phyloP scores from a whole-genome alignment of 352 stramenopile species.

The Phytophthora pseudosyringae region DNA sequence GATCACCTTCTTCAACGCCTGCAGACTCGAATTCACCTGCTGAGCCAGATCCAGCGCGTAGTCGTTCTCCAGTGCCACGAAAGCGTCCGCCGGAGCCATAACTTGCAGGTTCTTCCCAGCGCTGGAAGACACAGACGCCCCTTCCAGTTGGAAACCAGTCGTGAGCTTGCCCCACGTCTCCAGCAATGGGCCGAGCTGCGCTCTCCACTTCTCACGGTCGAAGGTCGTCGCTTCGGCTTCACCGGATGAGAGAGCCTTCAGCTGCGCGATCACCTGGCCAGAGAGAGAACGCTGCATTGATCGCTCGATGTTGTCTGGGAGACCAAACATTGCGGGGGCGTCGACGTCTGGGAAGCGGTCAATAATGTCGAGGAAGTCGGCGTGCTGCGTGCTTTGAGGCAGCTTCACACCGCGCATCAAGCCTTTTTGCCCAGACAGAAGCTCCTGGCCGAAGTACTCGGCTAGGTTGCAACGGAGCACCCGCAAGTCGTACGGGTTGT shows the following conservation, averaged over 20 bases:
- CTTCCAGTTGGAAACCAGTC: constrained; percentile 60
- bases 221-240: constrained; percentile 76
- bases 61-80: constrained; percentile 92
- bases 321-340: constrained; percentile 86
- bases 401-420: constrained; percentile 77
- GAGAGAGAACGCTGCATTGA: constrained; percentile 93
- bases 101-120: constrained; percentile 45
- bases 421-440: constrained; percentile 68
- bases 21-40: constrained; percentile 76
- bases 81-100: constrained; percentile 86
- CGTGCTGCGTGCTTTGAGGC: constrained; percentile 63
- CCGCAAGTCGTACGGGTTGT: constrained; percentile 93
- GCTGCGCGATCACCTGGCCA: constrained; percentile 80
- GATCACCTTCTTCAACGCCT: constrained; percentile 89
- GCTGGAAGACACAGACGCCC: constrained; percentile 16
- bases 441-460: constrained; percentile 88
- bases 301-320: constrained; percentile 95
- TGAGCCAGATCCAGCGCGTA: constrained; percentile 74
- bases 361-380: constrained; percentile 76
- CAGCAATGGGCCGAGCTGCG: constrained; percentile 89
- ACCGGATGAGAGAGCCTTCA: constrained; percentile 84
- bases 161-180: constrained; percentile 91
- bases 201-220: constrained; percentile 92
- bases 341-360: constrained; percentile 77
- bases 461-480: constrained; percentile 90